Evolutionary conservation across 2,329 filamentous ascomycete species (phyloP), one percentile per base, ranked within the genome.

Genomic region (Sporothrix mexicana): DNA sequence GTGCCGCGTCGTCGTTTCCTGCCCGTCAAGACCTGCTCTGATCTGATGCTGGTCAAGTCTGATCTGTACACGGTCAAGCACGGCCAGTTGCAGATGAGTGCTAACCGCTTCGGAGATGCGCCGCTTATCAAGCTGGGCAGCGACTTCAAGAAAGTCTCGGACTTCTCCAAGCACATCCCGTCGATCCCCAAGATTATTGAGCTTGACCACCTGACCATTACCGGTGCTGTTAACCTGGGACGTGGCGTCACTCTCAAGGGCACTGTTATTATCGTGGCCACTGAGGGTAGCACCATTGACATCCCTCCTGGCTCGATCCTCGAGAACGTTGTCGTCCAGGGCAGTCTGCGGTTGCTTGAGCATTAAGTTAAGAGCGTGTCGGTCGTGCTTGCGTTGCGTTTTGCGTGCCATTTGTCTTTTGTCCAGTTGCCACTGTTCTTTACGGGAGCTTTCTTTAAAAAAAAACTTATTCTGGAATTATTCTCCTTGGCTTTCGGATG

Each of bases 141-240:
- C 80, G 96, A 99, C 88, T 99, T 99, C 91, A 99, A 99, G 92
- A 99, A 99, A 91, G 96, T 99, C 53, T 98, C 95, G 1, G 96
- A 94, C 86, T 97, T 97, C 88, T 92, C 94, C 86, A 91, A 93
- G 84, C 92, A 92, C 81, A 95, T 97, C 78, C 88, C 92, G 12
- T 94, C 91, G 76, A 97, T 97, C 79, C 93, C 93, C 80, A 95
- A 93, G 88, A 95, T 97, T 78, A 90, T 96, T 77, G 93, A 97
- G 86, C 89, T 96, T 67, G 93, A 97, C 80, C 96, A 99, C 82
- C 89, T 99, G 74, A 99, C 96, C 80, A 97, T 99, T 79, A 99
- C 96, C 49, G 96, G 96, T 80, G 94, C 94, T 61, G 96, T 99
- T 83, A 98, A 98, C 86, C 90, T 99, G 72, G 95, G 95, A 77